Conservation (phyloP, 805 yeast genomes). For the Kazachstania viticola region DNA sequence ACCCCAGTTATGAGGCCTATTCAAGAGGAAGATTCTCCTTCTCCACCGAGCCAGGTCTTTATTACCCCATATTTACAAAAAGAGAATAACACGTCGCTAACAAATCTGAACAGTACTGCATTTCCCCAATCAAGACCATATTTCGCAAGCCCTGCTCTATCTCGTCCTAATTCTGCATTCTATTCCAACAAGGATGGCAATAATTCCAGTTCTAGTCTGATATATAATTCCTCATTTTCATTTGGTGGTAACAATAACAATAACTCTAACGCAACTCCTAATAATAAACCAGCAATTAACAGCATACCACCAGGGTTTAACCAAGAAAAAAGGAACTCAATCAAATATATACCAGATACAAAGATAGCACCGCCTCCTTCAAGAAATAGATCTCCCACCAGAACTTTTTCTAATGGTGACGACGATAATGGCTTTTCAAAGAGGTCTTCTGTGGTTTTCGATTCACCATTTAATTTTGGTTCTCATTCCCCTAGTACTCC, state of each 20-base stretch:
- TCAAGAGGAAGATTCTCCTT: constrained; percentile 18
- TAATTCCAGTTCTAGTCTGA: constrained; percentile 25
- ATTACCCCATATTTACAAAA: constrained; percentile 6
- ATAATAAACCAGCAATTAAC: neutral
- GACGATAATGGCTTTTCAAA: constrained; percentile 3
- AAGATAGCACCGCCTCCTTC: constrained; percentile 23
- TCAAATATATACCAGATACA: constrained; percentile 23
- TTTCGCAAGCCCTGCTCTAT: constrained; percentile 12
- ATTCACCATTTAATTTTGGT: constrained; percentile 21
- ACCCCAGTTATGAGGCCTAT: constrained; percentile 22
- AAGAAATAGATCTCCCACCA: constrained; percentile 19
- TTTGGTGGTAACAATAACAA: constrained; percentile 18
- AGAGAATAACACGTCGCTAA: neutral
- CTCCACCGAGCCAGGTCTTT: constrained; percentile 6
- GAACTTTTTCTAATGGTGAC: constrained; percentile 2
- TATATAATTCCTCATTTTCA: constrained; percentile 22
- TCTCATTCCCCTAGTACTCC: constrained; percentile 7
- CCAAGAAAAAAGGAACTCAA: constrained; percentile 17
- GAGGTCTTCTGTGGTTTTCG: constrained; percentile 15
- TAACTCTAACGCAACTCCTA: neutral
- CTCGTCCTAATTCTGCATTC: constrained; percentile 14
- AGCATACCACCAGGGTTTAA: constrained; percentile 2
- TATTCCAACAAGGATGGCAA: constrained; percentile 22
- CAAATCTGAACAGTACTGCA: constrained; percentile 1
- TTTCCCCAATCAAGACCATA: constrained; percentile 5